phyloP scores from a whole-genome alignment of 2,329 filamentous ascomycete genomes.

The Amphichorda felina region DNA sequence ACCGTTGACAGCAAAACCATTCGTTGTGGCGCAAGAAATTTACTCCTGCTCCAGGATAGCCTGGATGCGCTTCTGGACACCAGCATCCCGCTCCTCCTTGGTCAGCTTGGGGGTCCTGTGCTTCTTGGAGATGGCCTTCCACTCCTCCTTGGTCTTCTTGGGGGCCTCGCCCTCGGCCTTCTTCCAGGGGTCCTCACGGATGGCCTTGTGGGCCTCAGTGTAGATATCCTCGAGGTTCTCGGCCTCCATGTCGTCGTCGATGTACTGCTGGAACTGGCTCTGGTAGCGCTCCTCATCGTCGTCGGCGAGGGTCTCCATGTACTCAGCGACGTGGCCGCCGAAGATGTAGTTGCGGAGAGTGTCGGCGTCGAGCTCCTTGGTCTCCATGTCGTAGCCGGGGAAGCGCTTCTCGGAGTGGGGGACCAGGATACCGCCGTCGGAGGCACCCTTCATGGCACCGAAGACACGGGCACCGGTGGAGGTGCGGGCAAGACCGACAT shows the following conservation, averaged over 20 bases:
- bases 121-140: conserved; percentile 93
- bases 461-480: conserved; percentile 98
- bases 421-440: conserved; percentile 91
- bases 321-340: conserved; percentile 96
- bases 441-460: conserved; percentile 99
- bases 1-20: no score
- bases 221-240: conserved; percentile 97
- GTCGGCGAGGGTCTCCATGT: conserved; percentile 99
- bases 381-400: conserved; percentile 95
- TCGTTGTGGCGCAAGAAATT: no score
- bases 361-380: conserved; percentile 95
- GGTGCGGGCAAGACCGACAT: conserved; percentile 93
- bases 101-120: conserved; percentile 66
- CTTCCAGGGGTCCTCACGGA: conserved; percentile 97
- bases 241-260: conserved; percentile 92
- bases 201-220: conserved; percentile 85
- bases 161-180: conserved; percentile 62
- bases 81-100: conserved; percentile 71
- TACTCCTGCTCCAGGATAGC: conserved; percentile 46
- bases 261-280: conserved; percentile 95
- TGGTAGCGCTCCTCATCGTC: conserved; percentile 99
- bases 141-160: conserved; percentile 97
- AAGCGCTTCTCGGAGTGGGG: conserved; percentile 99
- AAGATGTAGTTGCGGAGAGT: conserved; percentile 99
- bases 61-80: conserved; percentile 85